phyloP scores from a whole-genome alignment of 805 yeast genomes.

The Blastobotrys parvus region DNA sequence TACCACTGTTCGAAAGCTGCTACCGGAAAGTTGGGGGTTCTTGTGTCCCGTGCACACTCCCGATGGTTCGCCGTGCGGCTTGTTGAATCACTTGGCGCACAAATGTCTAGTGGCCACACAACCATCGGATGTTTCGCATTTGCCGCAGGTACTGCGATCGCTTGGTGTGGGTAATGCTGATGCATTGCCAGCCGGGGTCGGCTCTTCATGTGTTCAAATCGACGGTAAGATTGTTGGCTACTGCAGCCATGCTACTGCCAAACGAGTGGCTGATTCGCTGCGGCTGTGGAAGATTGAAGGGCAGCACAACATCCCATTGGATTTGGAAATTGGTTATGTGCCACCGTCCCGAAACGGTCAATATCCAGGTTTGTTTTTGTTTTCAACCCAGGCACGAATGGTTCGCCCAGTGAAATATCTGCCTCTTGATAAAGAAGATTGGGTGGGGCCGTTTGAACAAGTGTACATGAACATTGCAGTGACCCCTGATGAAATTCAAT shows the following conservation, averaged over 20 bases:
- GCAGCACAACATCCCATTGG: constrained; percentile 49
- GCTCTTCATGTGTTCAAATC: constrained; percentile 80
- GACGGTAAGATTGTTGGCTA: constrained; percentile 93
- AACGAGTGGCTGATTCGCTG: constrained; percentile 76
- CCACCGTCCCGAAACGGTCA: constrained; percentile 96
- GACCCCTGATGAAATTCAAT: constrained; percentile 81
- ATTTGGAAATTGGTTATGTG: constrained; percentile 87
- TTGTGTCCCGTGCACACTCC: constrained; percentile 99
- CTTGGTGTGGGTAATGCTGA: constrained; percentile 74
- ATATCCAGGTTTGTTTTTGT: constrained; percentile 89
- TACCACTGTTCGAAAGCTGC: constrained; percentile 89
- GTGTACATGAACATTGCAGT: constrained; percentile 96
- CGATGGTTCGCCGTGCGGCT: constrained; percentile 99
- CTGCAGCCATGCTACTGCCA: constrained; percentile 86
- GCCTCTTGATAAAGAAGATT: constrained; percentile 74
- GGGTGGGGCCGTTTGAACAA: constrained; percentile 96
- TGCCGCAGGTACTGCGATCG: constrained; percentile 56
- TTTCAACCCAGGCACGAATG: constrained; percentile 92
- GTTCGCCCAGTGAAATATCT: constrained; percentile 90
- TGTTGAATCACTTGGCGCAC: constrained; percentile 92
- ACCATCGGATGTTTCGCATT: constrained; percentile 61
- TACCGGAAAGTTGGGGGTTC: constrained; percentile 99
- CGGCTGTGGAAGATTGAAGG: constrained; percentile 91
- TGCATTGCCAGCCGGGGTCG: constrained; percentile 79
- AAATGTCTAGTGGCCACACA: constrained; percentile 81